Evolutionary conservation across 140 eudicot species (phyloP), one percentile per base, ranked within the genome.

Genomic region (Oenanthe javanica): DNA sequence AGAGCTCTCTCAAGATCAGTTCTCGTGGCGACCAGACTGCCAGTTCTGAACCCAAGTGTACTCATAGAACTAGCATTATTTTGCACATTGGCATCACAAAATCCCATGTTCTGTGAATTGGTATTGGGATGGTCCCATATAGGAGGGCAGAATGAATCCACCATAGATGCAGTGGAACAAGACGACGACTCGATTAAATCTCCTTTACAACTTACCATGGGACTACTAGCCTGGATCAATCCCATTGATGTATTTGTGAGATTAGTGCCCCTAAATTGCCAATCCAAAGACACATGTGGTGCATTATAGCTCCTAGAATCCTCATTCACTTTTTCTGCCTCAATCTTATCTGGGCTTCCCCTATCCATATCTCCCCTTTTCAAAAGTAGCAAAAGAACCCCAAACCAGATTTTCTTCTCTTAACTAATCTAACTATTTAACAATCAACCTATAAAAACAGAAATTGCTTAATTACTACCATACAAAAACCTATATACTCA

Each of bases 91-190:
- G 84, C 75, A 81, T 89, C 92, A 82, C 83, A 46, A 49, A 86
- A 89, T 83, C 89, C 90, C 79, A 90, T 81, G 79, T 72, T 86
- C 75, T 83, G 91, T 67, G 92, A 84, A 86, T 78, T 84, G 27
- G 89, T 18, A 36, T 14, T 81, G 52, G 89, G 79, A 23, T 87
- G 89, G 79, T 92, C 97, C 98, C 97, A 94, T 79, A 90, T 51
- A 19, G 86, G 72, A 27, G 93, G 84, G 82, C 88, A 79, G 74
- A 86, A 88, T 38, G 94, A 90, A 72, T 87, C 90, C 25, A 89
- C 85, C 89, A 89, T 85, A 13, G 90, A 75, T 69, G 87, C 84
- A 57, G 88, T 83, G 63, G 97, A 89, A 86, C 89, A 82, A 47
- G 86, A 54, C 27, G 94, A 67, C 27, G 88, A 81, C 74, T 84